These are phyloP conservation scores for Podila verticillata DNA, from an alignment of 192 early-diverging fungal genomes.

Conservation along the genomic window DNA sequence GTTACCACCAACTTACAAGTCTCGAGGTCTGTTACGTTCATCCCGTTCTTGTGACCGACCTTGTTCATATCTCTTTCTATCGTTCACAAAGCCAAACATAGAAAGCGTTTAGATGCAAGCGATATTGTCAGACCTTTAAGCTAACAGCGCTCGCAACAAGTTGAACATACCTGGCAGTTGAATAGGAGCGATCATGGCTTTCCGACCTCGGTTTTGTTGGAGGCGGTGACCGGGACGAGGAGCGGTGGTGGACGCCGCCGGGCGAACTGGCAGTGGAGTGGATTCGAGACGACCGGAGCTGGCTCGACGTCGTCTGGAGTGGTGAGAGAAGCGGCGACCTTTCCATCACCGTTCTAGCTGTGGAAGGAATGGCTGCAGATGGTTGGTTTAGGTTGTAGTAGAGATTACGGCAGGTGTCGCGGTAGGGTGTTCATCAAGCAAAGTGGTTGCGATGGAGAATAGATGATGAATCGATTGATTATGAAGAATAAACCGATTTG, in stretches of 20 bases:
- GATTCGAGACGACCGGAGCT: slow-evolving; percentile 40
- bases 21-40: slow-evolving; percentile 36
- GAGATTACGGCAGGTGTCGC: no score
- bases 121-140: background rate
- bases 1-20: slow-evolving; percentile 35
- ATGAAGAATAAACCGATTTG: no score
- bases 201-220: slow-evolving; percentile 46
- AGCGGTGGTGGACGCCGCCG: slow-evolving; percentile 40
- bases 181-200: slow-evolving; percentile 43
- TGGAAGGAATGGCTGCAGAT: no score
- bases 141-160: background rate
- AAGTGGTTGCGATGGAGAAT: no score
- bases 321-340: slow-evolving; percentile 41
- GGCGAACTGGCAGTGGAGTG: slow-evolving; percentile 50
- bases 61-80: slow-evolving; percentile 32
- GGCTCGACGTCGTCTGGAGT: slow-evolving; percentile 40
- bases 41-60: slow-evolving; percentile 46
- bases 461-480: no score
- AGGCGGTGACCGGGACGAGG: slow-evolving; percentile 44
- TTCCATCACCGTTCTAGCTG: slow-evolving; percentile 20
- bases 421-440: no score
- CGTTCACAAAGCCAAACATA: background rate
- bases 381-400: no score
- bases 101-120: background rate
- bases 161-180: slow-evolving; percentile 17